Evolutionary conservation across 2,329 filamentous ascomycete genomes (phyloP).

Genomic region (Ophiostoma sp.): DNA sequence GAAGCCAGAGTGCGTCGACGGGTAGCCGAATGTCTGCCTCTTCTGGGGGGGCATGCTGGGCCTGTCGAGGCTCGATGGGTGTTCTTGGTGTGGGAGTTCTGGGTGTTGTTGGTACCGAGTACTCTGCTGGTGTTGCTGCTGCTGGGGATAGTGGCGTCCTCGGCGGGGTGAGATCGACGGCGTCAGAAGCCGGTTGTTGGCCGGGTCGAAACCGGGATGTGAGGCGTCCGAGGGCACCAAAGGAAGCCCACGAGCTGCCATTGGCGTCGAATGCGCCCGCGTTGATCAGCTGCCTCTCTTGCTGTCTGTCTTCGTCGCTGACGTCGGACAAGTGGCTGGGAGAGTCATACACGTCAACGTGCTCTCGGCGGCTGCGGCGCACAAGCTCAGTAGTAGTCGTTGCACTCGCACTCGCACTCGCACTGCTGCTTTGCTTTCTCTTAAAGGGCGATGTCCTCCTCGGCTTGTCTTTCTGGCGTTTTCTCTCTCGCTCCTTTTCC

Average conservation of each 20-base stretch:
- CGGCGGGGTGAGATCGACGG: constrained; percentile 14
- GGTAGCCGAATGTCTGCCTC: constrained; percentile 36
- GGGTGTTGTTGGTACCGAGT: neutral
- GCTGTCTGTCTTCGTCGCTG: constrained; percentile 17
- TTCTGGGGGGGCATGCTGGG: neutral
- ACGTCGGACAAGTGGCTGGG: neutral
- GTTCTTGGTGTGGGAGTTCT: constrained; percentile 7
- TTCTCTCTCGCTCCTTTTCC: constrained; percentile 6
- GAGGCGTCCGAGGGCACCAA: constrained; percentile 46
- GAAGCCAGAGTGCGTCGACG: constrained; percentile 42
- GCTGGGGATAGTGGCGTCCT: constrained; percentile 25
- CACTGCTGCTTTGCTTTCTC: constrained; percentile 7
- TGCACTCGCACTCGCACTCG: neutral
- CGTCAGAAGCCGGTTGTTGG: constrained; percentile 33
- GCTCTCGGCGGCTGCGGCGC: constrained; percentile 15
- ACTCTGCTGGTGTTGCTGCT: neutral
- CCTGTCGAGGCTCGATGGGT: neutral
- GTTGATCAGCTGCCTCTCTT: constrained; percentile 24
- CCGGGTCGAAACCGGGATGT: constrained; percentile 51
- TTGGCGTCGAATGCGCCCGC: constrained; percentile 17
- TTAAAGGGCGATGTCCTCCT: constrained; percentile 10
- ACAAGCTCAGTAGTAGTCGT: constrained; percentile 12
- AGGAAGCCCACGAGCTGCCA: constrained; percentile 26
- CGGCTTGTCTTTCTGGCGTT: constrained; percentile 12
- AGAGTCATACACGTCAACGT: constrained; percentile 17